These are phyloP conservation scores for Ziziphus jujuba DNA, from an alignment of 306 rosid genomes.

Conservation along the genomic window DNA sequence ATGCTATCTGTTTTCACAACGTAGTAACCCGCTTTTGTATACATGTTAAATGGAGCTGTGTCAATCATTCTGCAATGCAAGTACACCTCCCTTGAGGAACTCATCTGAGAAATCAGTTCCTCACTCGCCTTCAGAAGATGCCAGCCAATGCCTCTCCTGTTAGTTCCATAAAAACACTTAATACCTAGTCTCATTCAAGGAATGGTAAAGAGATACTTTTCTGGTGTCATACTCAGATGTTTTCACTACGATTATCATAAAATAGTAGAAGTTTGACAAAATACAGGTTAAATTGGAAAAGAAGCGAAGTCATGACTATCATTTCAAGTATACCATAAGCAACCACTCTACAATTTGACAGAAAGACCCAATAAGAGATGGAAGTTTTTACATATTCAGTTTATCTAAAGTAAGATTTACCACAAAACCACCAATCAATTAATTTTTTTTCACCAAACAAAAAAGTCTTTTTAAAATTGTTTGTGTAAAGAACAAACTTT, in stretches of 20 bases:
- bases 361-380: too few relatives aligned
- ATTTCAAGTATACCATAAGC: too few relatives aligned
- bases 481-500: too few relatives aligned
- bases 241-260: not conserved
- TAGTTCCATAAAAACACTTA: conserved; percentile 27
- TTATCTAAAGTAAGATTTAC: too few relatives aligned
- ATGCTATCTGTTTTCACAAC: conserved; percentile 70
- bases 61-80: conserved; percentile 92
- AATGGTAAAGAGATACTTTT: not conserved
- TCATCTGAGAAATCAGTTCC: conserved; percentile 72
- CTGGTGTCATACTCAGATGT: not conserved
- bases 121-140: conserved; percentile 93
- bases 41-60: conserved; percentile 83
- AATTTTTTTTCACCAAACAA: too few relatives aligned
- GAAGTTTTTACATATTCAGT: too few relatives aligned
- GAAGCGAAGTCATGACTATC: too few relatives aligned
- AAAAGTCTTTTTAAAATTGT: too few relatives aligned
- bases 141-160: conserved; percentile 97
- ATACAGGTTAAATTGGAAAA: too few relatives aligned
- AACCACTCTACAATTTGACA: too few relatives aligned
- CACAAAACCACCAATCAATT: too few relatives aligned
- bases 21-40: conserved; percentile 70
- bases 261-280: not conserved
- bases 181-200: conserved; percentile 5
- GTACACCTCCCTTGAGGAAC: conserved; percentile 68